A percentile compares a stretch with the other conserved stretches of the same genome.
Evolutionary conservation across 106 monocot genomes (phyloP).

Genomic region (Dioscorea dumetorum): DNA sequence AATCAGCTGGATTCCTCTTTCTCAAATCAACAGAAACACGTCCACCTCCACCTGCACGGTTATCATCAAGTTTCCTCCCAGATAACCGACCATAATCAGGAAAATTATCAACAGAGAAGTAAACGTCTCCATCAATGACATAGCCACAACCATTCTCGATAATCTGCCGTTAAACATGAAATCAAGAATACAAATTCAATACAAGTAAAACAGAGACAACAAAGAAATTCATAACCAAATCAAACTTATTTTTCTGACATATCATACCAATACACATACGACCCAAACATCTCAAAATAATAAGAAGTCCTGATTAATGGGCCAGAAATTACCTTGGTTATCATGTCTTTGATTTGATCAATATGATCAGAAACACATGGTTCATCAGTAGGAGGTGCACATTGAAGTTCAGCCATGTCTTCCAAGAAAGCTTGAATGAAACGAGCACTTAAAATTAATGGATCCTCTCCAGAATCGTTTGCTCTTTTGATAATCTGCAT

Average conservation of each 20-base stretch:
- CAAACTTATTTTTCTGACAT: too few relatives aligned
- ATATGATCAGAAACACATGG: slow-evolving; percentile 89
- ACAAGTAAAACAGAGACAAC: background rate
- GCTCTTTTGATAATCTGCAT: slow-evolving; percentile 92
- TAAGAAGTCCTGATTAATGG: background rate
- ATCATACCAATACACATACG: too few relatives aligned
- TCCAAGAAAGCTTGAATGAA: slow-evolving; percentile 65
- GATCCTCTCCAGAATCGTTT: slow-evolving; percentile 75
- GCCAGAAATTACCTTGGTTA: slow-evolving; percentile 25
- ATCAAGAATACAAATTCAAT: background rate
- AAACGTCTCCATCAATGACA: slow-evolving; percentile 88
- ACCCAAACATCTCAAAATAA: too few relatives aligned
- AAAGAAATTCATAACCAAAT: background rate
- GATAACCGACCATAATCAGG: slow-evolving; percentile 81
- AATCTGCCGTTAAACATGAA: slow-evolving; percentile 33
- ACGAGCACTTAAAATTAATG: slow-evolving; percentile 55
- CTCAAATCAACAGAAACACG: slow-evolving; percentile 69
- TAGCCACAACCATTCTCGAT: slow-evolving; percentile 76
- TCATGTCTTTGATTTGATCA: slow-evolving; percentile 72
- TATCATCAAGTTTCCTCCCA: slow-evolving; percentile 87
- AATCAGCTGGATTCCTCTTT: slow-evolving; percentile 84
- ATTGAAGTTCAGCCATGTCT: slow-evolving; percentile 82
- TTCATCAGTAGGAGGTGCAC: slow-evolving; percentile 75
- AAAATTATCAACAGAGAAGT: slow-evolving; percentile 84
- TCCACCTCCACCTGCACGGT: slow-evolving; percentile 84